Conservation (phyloP, 495 filamentous ascomycete species). For the Amorphotheca resinae region DNA sequence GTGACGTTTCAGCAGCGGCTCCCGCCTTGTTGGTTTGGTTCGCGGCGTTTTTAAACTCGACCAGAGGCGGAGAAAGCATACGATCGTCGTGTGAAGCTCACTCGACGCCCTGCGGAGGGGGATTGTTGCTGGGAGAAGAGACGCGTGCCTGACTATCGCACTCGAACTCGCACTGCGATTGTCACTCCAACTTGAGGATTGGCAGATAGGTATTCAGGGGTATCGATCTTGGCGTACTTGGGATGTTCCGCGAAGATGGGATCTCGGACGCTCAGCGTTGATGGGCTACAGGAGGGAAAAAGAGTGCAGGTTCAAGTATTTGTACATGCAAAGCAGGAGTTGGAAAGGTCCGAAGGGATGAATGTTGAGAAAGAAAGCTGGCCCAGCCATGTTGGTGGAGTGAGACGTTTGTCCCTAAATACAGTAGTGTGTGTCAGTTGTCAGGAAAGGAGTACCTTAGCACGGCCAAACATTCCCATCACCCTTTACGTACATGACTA, state of each 20-base stretch:
- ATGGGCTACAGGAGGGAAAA: too few species aligned
- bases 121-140: background rate
- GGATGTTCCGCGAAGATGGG: too few species aligned
- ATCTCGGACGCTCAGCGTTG: background rate
- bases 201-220: background rate
- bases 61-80: constrained; percentile 20
- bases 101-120: background rate
- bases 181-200: too few species aligned
- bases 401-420: background rate
- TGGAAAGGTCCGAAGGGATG: background rate
- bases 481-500: too few species aligned
- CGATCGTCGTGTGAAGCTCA: constrained; percentile 10
- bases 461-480: too few species aligned
- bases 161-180: background rate
- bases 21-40: constrained; percentile 18
- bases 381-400: background rate
- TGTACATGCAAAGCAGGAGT: background rate
- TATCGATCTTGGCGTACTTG: background rate
- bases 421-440: constrained; percentile 1
- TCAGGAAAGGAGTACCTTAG: constrained; percentile 1
- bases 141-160: background rate
- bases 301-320: background rate
- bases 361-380: background rate
- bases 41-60: constrained; percentile 19
- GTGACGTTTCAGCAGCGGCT: constrained; percentile 7